These are phyloP conservation scores for Cyberlindnera meyerae DNA, from an alignment of 805 yeast species.

Conservation along the genomic window DNA sequence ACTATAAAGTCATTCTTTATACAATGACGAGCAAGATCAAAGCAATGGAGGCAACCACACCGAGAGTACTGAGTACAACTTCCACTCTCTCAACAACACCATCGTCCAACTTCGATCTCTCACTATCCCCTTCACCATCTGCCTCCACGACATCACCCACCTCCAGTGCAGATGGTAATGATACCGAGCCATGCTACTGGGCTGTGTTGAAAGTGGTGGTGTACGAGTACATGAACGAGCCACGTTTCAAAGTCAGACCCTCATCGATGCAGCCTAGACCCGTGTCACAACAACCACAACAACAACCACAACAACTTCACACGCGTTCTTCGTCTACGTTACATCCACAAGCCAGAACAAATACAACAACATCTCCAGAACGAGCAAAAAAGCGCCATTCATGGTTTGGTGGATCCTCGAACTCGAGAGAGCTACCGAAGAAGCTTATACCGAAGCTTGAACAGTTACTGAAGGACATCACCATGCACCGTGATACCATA, in stretches of 20 bases:
- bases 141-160: background rate
- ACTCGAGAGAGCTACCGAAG: slow-evolving; percentile 35
- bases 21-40: no score
- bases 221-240: slow-evolving; percentile 59
- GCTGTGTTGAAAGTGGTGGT: slow-evolving; percentile 50
- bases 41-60: background rate
- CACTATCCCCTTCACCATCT: slow-evolving; percentile 5
- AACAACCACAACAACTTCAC: background rate
- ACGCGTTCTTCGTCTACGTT: no score
- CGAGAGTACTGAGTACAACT: slow-evolving; percentile 6
- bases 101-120: slow-evolving; percentile 12
- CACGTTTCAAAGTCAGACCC: slow-evolving; percentile 42
- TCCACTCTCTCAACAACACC: slow-evolving; percentile 10
- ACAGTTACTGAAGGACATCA: slow-evolving; percentile 37
- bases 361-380: slow-evolving; percentile 12
- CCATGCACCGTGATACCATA: slow-evolving; percentile 36
- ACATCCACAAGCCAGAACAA: no score
- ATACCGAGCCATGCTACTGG: slow-evolving; percentile 40
- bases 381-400: slow-evolving; percentile 23
- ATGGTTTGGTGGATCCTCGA: slow-evolving; percentile 26
- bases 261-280: slow-evolving; percentile 7
- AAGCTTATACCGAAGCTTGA: slow-evolving; percentile 34
- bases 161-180: background rate
- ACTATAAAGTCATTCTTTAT: no score
- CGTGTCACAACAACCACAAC: slow-evolving; percentile 5